Base-by-base conservation (phyloP, 768 basidiomycete genomes). In the Auriscalpium orientale region DNA sequence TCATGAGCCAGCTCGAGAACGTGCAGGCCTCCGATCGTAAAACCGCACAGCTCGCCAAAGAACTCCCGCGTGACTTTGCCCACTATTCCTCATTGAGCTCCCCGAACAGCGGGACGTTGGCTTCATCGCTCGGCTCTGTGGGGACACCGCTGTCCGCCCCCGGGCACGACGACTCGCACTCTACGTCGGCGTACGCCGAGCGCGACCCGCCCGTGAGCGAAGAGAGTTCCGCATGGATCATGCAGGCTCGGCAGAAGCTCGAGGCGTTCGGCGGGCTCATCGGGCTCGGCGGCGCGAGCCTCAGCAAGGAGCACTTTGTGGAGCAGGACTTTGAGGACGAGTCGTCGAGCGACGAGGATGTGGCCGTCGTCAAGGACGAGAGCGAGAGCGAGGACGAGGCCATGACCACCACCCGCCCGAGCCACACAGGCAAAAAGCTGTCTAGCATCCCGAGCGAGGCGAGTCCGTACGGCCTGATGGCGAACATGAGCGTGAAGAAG, bases 141-240 rank as follows among this genome's bases (percentile, higher is more conserved):
- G 10, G 1, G 10, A 8, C 28, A 18, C 11, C 33, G 33, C 16
- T 21, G 20, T 20, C 7, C 22, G 3, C 18, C 15, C 18, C n/a
- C 13, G 20, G 47, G 11, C 15, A 51, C 12, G n/a, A 38, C 4
- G 16, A 36, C 2, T 16, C 34, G n/a, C 10, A 37, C n/a, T 38
- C 33, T n/a, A 33, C 12, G 2, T n/a, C 33, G 15, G 11, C 34
- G 16, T 37, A 16, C 18, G 10, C 20, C 11, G 36, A 6, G 6
- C 7, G 8, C 12, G 56, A 56, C 46, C 52, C 58, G n/a, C 49
- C 51, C 8, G 75, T 74, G 46, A 67, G 72, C 7, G 75, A 76
- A 64, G 79, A 84, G 56, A 84, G 81, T 51, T 80, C 89, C 46
- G 82, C 87, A 57, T 91, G 89, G 89, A 83, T 91, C 54, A 75